phyloP scores from a whole-genome alignment of 306 rosid species.

The Sindora glabra region DNA sequence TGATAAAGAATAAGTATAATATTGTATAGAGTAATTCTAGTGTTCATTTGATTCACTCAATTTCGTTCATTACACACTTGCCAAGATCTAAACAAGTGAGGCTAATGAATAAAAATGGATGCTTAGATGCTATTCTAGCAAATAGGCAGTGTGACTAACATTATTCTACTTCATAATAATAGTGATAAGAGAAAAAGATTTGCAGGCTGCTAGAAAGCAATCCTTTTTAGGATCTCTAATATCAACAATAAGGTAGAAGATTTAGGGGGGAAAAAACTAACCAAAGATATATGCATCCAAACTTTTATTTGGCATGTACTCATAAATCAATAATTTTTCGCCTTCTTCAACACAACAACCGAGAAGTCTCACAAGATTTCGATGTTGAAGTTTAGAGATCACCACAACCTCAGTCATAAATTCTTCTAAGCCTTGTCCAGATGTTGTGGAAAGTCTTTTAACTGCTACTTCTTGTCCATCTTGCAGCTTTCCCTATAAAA shows the following conservation, averaged over 20 bases:
- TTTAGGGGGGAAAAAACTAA: background rate
- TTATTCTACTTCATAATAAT: too few relatives aligned
- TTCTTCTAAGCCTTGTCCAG: background rate
- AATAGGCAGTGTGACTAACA: background rate
- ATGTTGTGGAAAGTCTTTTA: background rate
- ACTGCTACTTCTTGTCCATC: slow-evolving; percentile 5
- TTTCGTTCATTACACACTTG: too few relatives aligned
- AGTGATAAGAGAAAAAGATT: background rate
- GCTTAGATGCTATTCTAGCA: too few relatives aligned
- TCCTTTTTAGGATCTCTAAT: too few relatives aligned
- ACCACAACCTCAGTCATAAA: background rate
- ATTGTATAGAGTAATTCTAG: too few relatives aligned
- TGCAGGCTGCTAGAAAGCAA: too few relatives aligned
- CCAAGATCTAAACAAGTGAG: too few relatives aligned
- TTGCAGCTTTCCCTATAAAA: background rate
- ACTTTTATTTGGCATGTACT: slow-evolving; percentile 6
- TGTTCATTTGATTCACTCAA: too few relatives aligned
- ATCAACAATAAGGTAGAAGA: too few relatives aligned
- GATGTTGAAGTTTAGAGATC: slow-evolving; percentile 1
- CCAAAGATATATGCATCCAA: slow-evolving; percentile 4
- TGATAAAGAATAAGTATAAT: too few relatives aligned
- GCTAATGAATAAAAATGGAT: too few relatives aligned
- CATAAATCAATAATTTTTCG: background rate
- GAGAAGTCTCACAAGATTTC: slow-evolving; percentile 2
- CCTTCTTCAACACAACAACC: background rate